phyloP scores from a whole-genome alignment of 192 early-diverging fungal genomes.

The Spizellomyces sp. region DNA sequence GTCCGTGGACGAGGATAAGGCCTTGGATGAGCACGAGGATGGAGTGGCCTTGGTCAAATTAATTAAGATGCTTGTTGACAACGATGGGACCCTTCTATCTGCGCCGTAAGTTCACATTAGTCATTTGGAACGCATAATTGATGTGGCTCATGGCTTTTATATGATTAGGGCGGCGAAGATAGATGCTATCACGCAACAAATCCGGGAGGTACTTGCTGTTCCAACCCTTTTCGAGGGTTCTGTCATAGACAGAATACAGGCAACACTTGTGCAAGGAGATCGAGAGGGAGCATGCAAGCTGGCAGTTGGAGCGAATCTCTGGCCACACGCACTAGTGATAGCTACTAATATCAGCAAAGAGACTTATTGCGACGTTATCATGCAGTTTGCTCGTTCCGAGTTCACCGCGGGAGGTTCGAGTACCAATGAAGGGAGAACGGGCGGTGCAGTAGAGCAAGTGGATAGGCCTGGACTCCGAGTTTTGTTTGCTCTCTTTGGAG shows the following conservation, averaged over 20 bases:
- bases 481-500: conserved; percentile 41
- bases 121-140: neutral
- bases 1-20: conserved; percentile 22
- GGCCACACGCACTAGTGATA: conserved; percentile 91
- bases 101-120: neutral
- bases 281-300: conserved; percentile 55
- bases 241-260: conserved; percentile 57
- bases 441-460: neutral
- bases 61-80: conserved; percentile 18
- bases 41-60: neutral
- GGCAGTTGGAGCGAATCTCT: conserved; percentile 59
- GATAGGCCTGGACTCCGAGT: conserved; percentile 42
- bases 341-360: conserved; percentile 84
- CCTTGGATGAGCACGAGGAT: neutral
- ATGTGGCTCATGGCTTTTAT: neutral
- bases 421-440: neutral
- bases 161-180: neutral
- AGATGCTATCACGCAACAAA: neutral
- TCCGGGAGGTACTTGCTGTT: neutral
- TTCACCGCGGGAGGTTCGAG: neutral
- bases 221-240: neutral
- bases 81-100: conserved; percentile 17
- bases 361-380: conserved; percentile 78
- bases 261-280: conserved; percentile 63
- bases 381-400: conserved; percentile 49